Conservation (phyloP, 2,329 filamentous ascomycete species). For the Clarireedia sp. region DNA sequence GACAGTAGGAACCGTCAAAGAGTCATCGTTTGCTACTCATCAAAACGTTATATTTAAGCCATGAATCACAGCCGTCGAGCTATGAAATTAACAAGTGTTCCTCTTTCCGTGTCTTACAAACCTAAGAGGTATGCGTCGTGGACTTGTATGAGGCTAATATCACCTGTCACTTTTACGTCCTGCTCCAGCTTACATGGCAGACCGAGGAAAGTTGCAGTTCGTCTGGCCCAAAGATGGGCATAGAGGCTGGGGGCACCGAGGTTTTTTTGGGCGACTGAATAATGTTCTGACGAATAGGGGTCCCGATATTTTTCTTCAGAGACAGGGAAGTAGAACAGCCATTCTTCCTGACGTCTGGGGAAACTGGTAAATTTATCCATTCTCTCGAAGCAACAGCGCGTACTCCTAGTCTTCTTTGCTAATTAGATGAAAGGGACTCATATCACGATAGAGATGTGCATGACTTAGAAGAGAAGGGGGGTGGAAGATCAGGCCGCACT, state of each 20-base stretch:
- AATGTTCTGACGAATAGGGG: conserved; percentile 34
- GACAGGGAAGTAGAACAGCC: conserved; percentile 11
- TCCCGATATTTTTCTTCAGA: conserved; percentile 34
- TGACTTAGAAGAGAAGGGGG: not conserved
- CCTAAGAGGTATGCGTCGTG: not conserved
- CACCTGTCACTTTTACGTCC: too few relatives aligned
- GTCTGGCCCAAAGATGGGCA: conserved; percentile 28
- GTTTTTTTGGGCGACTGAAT: conserved; percentile 26
- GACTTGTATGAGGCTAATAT: not conserved
- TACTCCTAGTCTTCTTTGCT: not conserved
- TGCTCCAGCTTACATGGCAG: not conserved
- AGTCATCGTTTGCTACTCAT: not conserved
- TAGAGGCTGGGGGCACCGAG: conserved; percentile 20
- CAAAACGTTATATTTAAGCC: too few relatives aligned
- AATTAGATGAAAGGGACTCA: conserved; percentile 23
- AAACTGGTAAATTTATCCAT: conserved; percentile 22
- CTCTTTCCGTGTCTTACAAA: too few relatives aligned
- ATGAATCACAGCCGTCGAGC: too few relatives aligned
- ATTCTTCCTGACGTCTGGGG: conserved; percentile 25
- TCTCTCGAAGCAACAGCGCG: too few relatives aligned
- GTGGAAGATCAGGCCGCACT: not conserved
- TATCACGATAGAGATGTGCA: conserved; percentile 18
- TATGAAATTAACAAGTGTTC: too few relatives aligned
- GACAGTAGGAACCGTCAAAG: not conserved
- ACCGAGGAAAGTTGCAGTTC: conserved; percentile 15